These are phyloP conservation scores for Ulota crispa DNA, from an alignment of 225 moss, liverwort and hornwort species.

Conservation along the genomic window DNA sequence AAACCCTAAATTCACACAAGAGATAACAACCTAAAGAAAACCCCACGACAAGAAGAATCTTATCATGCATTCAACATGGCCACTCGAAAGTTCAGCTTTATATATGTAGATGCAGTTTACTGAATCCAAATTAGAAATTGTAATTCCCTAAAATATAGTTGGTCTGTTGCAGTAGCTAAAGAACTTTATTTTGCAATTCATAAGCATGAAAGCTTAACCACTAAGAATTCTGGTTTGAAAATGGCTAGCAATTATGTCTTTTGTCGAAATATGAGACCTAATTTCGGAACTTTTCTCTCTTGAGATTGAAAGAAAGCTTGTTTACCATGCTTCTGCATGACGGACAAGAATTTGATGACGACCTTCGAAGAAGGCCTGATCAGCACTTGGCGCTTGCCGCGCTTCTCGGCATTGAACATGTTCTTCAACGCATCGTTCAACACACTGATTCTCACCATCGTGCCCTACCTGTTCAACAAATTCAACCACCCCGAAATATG, in stretches of 20 bases:
- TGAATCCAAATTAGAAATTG: not conserved
- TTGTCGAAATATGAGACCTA: not conserved
- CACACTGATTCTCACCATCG: slow-evolving; percentile 92
- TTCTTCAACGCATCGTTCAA: slow-evolving; percentile 91
- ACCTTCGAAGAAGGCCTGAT: slow-evolving; percentile 86
- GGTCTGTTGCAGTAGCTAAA: not conserved
- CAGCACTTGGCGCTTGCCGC: slow-evolving; percentile 87
- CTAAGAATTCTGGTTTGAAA: not conserved
- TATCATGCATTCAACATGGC: too few relatives aligned
- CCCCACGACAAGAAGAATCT: not conserved
- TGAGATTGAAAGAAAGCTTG: not conserved
- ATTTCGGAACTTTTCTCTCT: not conserved
- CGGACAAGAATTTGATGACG: slow-evolving; percentile 80
- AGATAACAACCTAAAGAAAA: not conserved
- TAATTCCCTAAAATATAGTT: not conserved
- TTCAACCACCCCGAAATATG: not conserved
- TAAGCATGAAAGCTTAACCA: not conserved
- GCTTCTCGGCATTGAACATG: slow-evolving; percentile 95
- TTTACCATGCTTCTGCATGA: slow-evolving; percentile 91
- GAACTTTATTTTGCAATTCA: not conserved
- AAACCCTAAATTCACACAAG: not conserved
- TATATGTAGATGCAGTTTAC: not conserved
- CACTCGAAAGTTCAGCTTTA: not conserved
- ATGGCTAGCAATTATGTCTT: too few relatives aligned
- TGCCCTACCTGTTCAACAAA: slow-evolving; percentile 36